phyloP scores from a whole-genome alignment of 1,284 basidiomycete species.

The Mycosarcoma maydis region DNA sequence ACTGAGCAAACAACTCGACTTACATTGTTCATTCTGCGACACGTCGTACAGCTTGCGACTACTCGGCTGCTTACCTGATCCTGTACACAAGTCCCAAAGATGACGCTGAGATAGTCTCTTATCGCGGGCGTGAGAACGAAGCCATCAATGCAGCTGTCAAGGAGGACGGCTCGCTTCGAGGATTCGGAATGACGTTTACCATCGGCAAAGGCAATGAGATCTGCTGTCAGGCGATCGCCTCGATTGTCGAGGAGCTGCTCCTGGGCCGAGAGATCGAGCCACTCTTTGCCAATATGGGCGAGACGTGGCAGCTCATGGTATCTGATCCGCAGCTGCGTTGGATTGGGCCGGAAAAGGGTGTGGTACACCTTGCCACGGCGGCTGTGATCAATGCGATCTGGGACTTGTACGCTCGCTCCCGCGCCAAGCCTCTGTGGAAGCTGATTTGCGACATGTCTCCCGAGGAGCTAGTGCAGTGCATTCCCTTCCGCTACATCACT shows the following conservation, averaged over 20 bases:
- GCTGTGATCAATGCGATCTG: slow-evolving; percentile 76
- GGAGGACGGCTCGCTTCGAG: slow-evolving; percentile 70
- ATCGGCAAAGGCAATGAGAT: slow-evolving; percentile 72
- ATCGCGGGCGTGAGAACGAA: slow-evolving; percentile 40
- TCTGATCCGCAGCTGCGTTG: slow-evolving; percentile 54
- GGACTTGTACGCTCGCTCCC: slow-evolving; percentile 80
- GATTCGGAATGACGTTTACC: slow-evolving; percentile 67
- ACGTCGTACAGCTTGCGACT: slow-evolving; percentile 76
- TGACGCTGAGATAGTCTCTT: slow-evolving; percentile 31
- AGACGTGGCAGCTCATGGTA: slow-evolving; percentile 49
- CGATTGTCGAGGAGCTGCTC: slow-evolving; percentile 74
- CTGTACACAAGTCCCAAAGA: slow-evolving; percentile 74
- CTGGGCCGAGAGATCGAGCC: slow-evolving; percentile 84
- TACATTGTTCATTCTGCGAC: no score
- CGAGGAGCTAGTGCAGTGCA: slow-evolving; percentile 81
- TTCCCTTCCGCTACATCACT: slow-evolving; percentile 85
- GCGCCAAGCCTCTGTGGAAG: slow-evolving; percentile 85
- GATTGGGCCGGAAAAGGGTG: slow-evolving; percentile 82
- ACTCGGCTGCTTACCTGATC: slow-evolving; percentile 88
- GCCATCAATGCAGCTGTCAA: slow-evolving; percentile 49
- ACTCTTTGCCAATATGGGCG: slow-evolving; percentile 82
- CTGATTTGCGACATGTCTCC: slow-evolving; percentile 84
- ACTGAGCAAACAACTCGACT: no score
- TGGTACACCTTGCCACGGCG: slow-evolving; percentile 82
- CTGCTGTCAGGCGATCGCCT: slow-evolving; percentile 69